These are phyloP conservation scores for Trifolium dubium DNA, from an alignment of 306 rosid species.

Conservation along the genomic window DNA sequence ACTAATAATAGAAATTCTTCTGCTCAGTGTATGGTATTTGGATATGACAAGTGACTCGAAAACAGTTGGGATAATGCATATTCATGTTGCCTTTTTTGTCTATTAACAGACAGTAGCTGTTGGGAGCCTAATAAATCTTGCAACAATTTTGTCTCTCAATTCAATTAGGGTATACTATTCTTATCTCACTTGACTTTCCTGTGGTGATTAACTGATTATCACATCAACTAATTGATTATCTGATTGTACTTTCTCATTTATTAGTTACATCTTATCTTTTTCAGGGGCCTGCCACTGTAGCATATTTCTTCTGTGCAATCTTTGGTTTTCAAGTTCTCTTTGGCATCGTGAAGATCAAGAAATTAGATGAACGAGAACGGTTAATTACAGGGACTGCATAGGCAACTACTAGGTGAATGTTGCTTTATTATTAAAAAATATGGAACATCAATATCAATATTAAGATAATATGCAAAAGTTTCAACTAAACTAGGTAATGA, in stretches of 20 bases:
- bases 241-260: slow-evolving; percentile 35
- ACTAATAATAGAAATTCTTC: not conserved
- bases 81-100: slow-evolving; percentile 41
- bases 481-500: slow-evolving; percentile 24
- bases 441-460: not conserved
- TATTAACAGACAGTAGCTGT: slow-evolving; percentile 84
- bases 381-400: slow-evolving; percentile 91
- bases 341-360: slow-evolving; percentile 85
- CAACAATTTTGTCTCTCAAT: slow-evolving; percentile 79
- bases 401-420: slow-evolving; percentile 58
- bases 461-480: slow-evolving; percentile 34
- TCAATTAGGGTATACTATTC: slow-evolving; percentile 71
- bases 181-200: slow-evolving; percentile 12
- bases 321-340: slow-evolving; percentile 87
- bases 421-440: slow-evolving; percentile 6
- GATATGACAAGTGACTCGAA: too few relatives aligned
- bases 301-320: slow-evolving; percentile 73
- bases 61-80: slow-evolving; percentile 33
- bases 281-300: slow-evolving; percentile 83
- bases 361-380: slow-evolving; percentile 84
- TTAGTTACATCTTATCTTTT: slow-evolving; percentile 39
- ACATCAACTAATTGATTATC: not conserved
- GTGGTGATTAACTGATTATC: slow-evolving; percentile 35
- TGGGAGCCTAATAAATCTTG: slow-evolving; percentile 96
- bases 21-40: not conserved